Base-by-base conservation (phyloP, 1,284 basidiomycete species). In the Anthracocystis setariae region DNA sequence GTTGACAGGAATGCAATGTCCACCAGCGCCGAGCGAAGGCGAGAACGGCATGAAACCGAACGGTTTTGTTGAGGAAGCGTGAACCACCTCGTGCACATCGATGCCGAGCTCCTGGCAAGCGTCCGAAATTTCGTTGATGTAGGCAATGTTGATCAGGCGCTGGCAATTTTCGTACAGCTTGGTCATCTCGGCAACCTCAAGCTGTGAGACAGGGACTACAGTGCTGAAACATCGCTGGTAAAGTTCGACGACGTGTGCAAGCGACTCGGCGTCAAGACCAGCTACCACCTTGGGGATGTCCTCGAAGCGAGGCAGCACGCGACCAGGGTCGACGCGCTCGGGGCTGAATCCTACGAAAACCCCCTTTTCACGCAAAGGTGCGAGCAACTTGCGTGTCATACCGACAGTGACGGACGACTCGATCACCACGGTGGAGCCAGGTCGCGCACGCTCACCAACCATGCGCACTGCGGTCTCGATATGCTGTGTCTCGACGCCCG, bases 81-180 rank as follows among this genome's bases (percentile, higher is more conserved):
- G 49, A 43, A 50, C 51, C 5, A 63, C 66, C 40, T 63, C 66
- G 46, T 69, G 66, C 1, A 69, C 52, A 9, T 69, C 66, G 1
- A 69, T 55, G 1, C 60, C 60, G 46, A 58, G 66, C 25, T 52
- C 39, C 8, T 45, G 50, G 38, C 66, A 69, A 1, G 66, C 66
- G 40, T 69, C 66, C 17, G 66, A 54, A 12, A 69, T 69, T 47
- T 69, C 66, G 60, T 69, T 69, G 51, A 69, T 55, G 21, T 69
- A 69, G n/a, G 66, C 60, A 33, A 69, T 69, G 60, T 63, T 62
- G 51, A 69, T 23, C 7, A 69, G 37, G 5, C 66, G 35, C 40
- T 63, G 60, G 27, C 66, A 69, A 54, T 63, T 69, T 32, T 69
- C 66, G 60, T 63, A 69, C 7, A 69, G 52, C 44, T 69, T 69